These are phyloP conservation scores for Erysimum cheiranthoides DNA, from an alignment of 345 rosid genomes.

Conservation along the genomic window DNA sequence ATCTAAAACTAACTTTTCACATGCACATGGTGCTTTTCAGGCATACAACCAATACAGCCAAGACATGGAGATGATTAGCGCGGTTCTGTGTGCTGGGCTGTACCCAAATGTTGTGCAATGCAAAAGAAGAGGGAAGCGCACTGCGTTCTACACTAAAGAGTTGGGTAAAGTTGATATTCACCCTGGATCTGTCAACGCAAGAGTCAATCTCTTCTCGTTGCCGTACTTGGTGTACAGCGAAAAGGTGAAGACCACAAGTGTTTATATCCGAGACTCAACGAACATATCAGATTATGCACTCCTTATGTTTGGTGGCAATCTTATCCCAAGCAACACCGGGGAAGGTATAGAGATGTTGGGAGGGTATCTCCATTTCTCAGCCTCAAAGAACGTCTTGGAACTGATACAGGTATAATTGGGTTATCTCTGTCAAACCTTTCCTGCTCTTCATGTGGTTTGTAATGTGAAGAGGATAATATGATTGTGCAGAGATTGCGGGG, in stretches of 20 bases:
- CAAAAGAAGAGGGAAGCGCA: slow-evolving; percentile 95
- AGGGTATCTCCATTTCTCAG: slow-evolving; percentile 96
- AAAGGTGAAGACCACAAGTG: slow-evolving; percentile 86
- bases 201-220: slow-evolving; percentile 73
- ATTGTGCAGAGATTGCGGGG: slow-evolving; percentile 69
- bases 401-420: slow-evolving; percentile 65
- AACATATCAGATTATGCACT: slow-evolving; percentile 96
- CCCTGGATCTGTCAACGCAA: slow-evolving; percentile 93
- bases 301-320: slow-evolving; percentile 89
- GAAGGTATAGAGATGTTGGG: slow-evolving; percentile 96
- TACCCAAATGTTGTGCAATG: slow-evolving; percentile 98
- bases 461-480: slow-evolving; percentile 16
- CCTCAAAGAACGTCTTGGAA: slow-evolving; percentile 77
- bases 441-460: not conserved
- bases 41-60: slow-evolving; percentile 82
- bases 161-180: slow-evolving; percentile 94
- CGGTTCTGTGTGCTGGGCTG: slow-evolving; percentile 92
- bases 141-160: slow-evolving; percentile 89
- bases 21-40: slow-evolving; percentile 48
- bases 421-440: slow-evolving; percentile 1
- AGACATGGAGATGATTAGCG: slow-evolving; percentile 88
- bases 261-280: slow-evolving; percentile 83
- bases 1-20: not conserved
- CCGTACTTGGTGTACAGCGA: slow-evolving; percentile 93
- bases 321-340: slow-evolving; percentile 71